Conservation (phyloP, 305 asterid species). For the Ilex paraguariensis region DNA sequence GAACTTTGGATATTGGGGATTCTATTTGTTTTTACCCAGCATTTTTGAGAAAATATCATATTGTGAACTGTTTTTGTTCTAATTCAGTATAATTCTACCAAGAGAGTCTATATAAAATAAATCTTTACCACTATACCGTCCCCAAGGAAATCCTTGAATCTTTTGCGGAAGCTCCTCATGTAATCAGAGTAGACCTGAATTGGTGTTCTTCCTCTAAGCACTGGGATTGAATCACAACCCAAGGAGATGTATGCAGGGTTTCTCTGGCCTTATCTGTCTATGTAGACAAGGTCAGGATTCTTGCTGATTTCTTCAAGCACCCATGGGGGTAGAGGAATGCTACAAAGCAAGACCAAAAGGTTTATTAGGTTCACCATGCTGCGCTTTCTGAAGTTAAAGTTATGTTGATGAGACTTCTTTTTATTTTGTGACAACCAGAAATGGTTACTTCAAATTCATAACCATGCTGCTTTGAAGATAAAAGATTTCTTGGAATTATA, state of each 20-base stretch:
- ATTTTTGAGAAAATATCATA: too few species aligned
- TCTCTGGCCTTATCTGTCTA: conserved; percentile 13
- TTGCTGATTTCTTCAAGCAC: conserved; percentile 14
- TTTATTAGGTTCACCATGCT: too few species aligned
- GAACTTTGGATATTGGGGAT: too few species aligned
- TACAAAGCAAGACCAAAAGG: background rate
- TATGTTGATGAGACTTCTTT: too few species aligned
- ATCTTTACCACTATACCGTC: conserved; percentile 11
- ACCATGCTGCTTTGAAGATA: too few species aligned
- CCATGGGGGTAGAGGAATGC: conserved; percentile 18
- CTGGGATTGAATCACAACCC: conserved; percentile 15
- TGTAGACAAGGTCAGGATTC: conserved; percentile 16
- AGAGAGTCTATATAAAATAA: too few species aligned
- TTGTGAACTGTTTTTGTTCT: too few species aligned
- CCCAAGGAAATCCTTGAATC: conserved; percentile 12
- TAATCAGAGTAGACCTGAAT: conserved; percentile 13
- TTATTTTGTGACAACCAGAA: too few species aligned
- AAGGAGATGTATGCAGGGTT: conserved; percentile 11
- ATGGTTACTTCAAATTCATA: too few species aligned
- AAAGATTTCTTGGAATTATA: background rate
- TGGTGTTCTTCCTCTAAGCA: conserved; percentile 16
- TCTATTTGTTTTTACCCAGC: too few species aligned
- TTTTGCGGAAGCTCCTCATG: conserved; percentile 12
- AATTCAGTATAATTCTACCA: too few species aligned
- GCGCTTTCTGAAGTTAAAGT: too few species aligned